Base-by-base conservation (phyloP, 1,284 basidiomycete species). In the Takashimella koratensis region DNA sequence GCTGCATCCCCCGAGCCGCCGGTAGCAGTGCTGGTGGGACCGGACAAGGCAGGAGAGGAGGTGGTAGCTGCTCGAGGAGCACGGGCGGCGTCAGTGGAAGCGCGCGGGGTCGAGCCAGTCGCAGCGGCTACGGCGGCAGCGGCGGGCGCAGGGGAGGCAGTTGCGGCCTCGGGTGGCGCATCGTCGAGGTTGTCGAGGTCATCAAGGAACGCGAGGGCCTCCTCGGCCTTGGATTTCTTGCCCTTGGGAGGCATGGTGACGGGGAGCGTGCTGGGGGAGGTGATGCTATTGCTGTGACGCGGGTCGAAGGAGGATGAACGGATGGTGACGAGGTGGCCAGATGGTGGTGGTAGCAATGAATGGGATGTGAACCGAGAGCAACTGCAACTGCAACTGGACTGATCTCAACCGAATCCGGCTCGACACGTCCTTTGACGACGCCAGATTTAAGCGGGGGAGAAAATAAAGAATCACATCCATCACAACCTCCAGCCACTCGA, bases 181-280 rank as follows among this genome's bases (percentile, higher is more conserved):
- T 62, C 68, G 19, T 83, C 79, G 56, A 91, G 82, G 40, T 84
- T 86, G 70, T 93, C 90, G 47, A 96, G 86, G 69, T 93, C 88
- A 67, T 93, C 88, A 52, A 96, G 84, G 73, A 95, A 87, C 64
- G 86, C 86, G 23, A 90, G 83, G 16, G 90, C 92, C 73, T 96
- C 91, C 69, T 91, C 84, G 53, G 88, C 86, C 74, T 91, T 92
- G 47, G 87, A 86, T 78, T 71, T 70, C 60, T 72, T 73, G 26
- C 57, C 62, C 54, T 71, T 73, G 47, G 74, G 70, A 2, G 71
- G 66, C 73, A 74, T 75, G 19, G 5, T 50, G n/a, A n/a, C n/a
- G 43, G 36, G n/a, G n/a, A n/a, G n/a, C n/a, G n/a, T n/a, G n/a
- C n/a, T n/a, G n/a, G n/a, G n/a, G n/a, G n/a, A n/a, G n/a, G n/a